Evolutionary conservation across 2,329 filamentous ascomycete genomes (phyloP).

Genomic region (Ophiostoma fasciatum): DNA sequence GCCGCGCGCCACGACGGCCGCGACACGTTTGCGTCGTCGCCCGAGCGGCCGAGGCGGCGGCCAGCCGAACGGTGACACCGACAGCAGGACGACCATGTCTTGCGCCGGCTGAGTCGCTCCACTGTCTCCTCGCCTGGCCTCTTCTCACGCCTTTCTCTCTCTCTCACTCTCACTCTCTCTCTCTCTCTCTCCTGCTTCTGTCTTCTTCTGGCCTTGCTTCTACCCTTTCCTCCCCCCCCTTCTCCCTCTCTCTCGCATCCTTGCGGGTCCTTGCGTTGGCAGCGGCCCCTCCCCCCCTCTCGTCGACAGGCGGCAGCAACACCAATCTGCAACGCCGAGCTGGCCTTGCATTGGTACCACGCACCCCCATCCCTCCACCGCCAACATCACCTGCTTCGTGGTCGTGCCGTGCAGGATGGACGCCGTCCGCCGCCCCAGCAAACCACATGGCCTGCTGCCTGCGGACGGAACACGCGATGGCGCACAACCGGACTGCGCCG

Average conservation of each 20-base stretch:
- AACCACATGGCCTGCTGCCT: slow-evolving; percentile 9
- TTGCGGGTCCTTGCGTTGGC: slow-evolving; percentile 8
- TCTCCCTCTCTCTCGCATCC: not conserved
- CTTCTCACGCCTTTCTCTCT: too few species aligned
- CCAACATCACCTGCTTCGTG: slow-evolving; percentile 4
- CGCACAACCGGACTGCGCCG: not conserved
- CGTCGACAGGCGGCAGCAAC: slow-evolving; percentile 1
- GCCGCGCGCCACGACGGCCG: too few species aligned
- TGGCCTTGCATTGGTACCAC: slow-evolving; percentile 14
- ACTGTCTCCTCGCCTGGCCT: not conserved
- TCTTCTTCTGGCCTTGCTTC: not conserved
- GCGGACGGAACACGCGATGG: slow-evolving; percentile 5
- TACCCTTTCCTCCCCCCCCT: not conserved
- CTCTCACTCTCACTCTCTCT: not conserved
- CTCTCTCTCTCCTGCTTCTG: not conserved
- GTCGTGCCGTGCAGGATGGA: slow-evolving; percentile 9
- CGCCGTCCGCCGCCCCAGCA: slow-evolving; percentile 14
- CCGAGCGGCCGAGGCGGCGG: too few species aligned
- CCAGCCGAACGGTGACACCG: not conserved
- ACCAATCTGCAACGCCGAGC: slow-evolving; percentile 9
- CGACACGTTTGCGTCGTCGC: too few species aligned
- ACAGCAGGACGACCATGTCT: slow-evolving; percentile 2
- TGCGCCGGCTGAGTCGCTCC: slow-evolving; percentile 1
- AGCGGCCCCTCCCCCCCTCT: not conserved
- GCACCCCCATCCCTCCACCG: slow-evolving; percentile 6